Evolutionary conservation across 83 land plant species (phyloP).

Genomic region (Picea abies): DNA sequence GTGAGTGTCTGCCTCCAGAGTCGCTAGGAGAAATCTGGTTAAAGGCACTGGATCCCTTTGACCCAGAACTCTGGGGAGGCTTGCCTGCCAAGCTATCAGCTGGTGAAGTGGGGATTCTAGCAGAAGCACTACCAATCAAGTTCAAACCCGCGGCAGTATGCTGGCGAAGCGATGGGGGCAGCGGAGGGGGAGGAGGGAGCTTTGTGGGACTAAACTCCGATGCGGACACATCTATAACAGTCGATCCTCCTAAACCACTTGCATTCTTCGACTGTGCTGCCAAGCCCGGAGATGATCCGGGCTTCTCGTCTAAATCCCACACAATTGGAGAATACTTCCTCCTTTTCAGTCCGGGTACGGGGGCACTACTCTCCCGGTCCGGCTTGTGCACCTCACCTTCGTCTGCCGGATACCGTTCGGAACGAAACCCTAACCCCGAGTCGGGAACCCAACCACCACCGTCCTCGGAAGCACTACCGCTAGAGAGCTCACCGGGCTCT

Average conservation of each 20-base stretch:
- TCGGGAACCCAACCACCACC: not conserved
- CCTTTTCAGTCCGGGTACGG: constrained; percentile 24
- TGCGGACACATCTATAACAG: not conserved
- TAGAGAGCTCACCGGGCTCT: constrained; percentile 79
- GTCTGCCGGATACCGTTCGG: not conserved
- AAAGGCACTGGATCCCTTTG: not conserved
- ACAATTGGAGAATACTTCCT: constrained; percentile 72
- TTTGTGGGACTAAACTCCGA: not conserved
- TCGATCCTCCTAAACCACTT: not conserved
- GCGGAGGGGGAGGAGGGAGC: constrained; percentile 31
- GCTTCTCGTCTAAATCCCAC: constrained; percentile 70
- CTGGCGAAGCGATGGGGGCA: constrained; percentile 11
- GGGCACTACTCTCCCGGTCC: not conserved
- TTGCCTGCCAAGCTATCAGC: not conserved
- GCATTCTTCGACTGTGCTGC: not conserved
- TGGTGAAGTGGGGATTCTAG: not conserved
- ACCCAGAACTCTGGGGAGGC: not conserved
- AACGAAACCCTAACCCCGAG: constrained; percentile 37
- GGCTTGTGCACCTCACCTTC: constrained; percentile 7
- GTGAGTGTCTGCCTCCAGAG: not conserved
- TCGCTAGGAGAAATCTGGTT: not conserved
- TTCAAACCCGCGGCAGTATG: no score
- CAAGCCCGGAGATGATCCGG: constrained; percentile 3
- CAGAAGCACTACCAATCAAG: not conserved
- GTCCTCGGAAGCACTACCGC: constrained; percentile 50